phyloP scores from a whole-genome alignment of 1,139 yeast genomes.

The Saccharomycopsis crataegensis region DNA sequence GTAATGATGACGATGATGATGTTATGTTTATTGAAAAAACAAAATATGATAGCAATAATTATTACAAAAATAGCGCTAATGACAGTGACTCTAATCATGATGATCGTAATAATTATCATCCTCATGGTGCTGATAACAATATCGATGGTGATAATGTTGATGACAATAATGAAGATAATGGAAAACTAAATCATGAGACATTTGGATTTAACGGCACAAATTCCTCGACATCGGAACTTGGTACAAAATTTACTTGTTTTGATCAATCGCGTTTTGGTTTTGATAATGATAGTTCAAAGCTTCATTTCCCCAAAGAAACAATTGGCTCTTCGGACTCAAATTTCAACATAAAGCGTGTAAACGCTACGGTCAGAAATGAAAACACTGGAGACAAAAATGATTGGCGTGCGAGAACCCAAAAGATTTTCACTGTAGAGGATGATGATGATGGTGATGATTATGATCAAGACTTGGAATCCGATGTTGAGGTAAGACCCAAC shows the following conservation, averaged over 20 bases:
- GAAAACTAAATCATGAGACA: no score
- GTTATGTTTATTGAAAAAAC: neutral
- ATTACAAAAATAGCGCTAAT: neutral
- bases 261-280: neutral
- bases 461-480: no score
- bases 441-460: conserved; percentile 18
- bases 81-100: neutral
- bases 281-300: neutral
- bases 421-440: neutral
- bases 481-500: no score
- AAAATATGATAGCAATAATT: no score
- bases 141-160: neutral
- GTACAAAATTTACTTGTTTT: neutral
- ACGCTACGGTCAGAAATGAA: no score
- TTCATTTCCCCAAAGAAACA: no score
- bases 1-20: neutral
- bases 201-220: neutral
- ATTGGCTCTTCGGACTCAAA: no score
- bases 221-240: neutral
- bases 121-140: neutral
- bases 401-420: no score
- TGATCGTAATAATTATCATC: no score
- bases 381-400: no score
- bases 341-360: no score
- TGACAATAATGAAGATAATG: neutral